phyloP scores from a whole-genome alignment of 2,329 filamentous ascomycete genomes.

The Thielaviopsis populi region DNA sequence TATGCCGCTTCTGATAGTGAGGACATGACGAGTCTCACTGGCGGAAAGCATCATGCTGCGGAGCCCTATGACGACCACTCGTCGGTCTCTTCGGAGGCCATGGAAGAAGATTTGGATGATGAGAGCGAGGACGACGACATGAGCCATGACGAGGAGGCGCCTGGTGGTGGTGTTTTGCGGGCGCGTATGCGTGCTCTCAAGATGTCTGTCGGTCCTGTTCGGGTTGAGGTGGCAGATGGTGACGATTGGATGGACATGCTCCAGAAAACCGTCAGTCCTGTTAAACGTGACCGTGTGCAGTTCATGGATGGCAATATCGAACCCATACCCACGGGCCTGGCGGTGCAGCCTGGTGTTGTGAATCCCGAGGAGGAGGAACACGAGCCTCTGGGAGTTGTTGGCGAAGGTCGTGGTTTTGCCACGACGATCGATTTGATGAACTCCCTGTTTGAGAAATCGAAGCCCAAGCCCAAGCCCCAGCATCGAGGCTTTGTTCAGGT shows the following conservation, averaged over 20 bases:
- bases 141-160: conserved; percentile 23
- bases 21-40: conserved; percentile 66
- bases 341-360: conserved; percentile 16
- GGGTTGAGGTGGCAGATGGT: conserved; percentile 47
- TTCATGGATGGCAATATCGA: conserved; percentile 38
- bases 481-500: conserved; percentile 69
- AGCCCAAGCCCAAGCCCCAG: conserved; percentile 37
- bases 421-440: conserved; percentile 96
- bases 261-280: conserved; percentile 82
- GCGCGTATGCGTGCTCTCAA: conserved; percentile 50
- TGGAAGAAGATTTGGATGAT: conserved; percentile 5
- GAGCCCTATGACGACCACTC: conserved; percentile 38
- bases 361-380: conserved; percentile 10
- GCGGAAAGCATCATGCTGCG: conserved; percentile 58
- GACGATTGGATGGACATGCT: conserved; percentile 92
- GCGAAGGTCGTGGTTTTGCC: conserved; percentile 52
- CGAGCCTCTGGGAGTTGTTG: conserved; percentile 19
- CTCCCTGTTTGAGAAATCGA: conserved; percentile 67
- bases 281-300: conserved; percentile 76
- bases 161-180: conserved; percentile 45
- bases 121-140: conserved; percentile 16
- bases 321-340: conserved; percentile 22
- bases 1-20: conserved; percentile 59
- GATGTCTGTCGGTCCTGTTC: conserved; percentile 41
- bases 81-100: conserved; percentile 12